Evolutionary conservation across 345 rosid genomes (phyloP), one percentile per base, ranked within the genome.

Genomic region (Xanthoceras sorbifolium): DNA sequence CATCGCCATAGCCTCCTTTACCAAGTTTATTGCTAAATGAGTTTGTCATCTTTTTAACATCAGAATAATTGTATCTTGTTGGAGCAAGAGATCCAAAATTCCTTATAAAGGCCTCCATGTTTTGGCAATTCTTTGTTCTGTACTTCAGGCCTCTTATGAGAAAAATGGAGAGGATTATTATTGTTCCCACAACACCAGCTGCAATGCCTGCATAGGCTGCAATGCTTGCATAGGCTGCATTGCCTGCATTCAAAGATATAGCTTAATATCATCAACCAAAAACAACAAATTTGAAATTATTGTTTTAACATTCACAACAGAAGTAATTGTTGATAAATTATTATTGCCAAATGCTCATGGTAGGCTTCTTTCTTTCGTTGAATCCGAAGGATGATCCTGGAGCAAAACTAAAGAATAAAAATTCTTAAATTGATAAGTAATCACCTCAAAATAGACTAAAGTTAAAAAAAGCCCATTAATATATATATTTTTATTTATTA

Each of bases 1-100:
- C 87, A 10, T 46, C 52, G 0, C 86, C 87, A 44, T 65, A 82
- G 15, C 87, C 87, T 1, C 90, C 89, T 59, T 83, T 79, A 1
- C 88, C 89, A 18, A 89, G 22, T 17, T 78, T 80, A 14, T 80
- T 26, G 7, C 26, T 10, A 68, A 83, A 77, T 14, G 81, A 79
- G 5, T 79, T 74, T 7, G 86, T 81, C 32, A 82, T 80, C 64
- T 44, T 80, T 54, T 69, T 74, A 1, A 79, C 40, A 0, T 77
- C 74, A 7, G 75, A 64, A 59, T 55, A 77, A 0, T 57, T 69
- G 26, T 42, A 83, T 17, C 77, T 17, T 6, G 44, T 36, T 4
- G 76, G 70, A 70, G 64, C 60, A 5, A 64, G 60, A 48, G 70
- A 40, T 18, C 40, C 73, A 9, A 64, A 64, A 0, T 25, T 18